These are phyloP conservation scores for Fusarium begoniae DNA, from an alignment of 2,329 filamentous ascomycete genomes.

Conservation along the genomic window DNA sequence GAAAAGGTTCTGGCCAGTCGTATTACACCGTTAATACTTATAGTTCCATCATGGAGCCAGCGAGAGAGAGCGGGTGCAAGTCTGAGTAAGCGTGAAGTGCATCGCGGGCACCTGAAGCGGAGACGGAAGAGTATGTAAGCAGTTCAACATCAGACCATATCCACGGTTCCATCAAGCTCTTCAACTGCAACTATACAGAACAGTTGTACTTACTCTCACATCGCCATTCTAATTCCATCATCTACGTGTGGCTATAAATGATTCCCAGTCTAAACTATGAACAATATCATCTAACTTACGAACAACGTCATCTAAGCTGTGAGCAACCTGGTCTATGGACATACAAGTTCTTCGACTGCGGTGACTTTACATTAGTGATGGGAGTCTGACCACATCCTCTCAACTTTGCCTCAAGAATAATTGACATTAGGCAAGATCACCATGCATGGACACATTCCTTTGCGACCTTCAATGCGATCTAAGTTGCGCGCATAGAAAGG, in stretches of 20 bases:
- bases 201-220: accelerated
- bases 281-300: neutral
- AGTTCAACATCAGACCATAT: neutral
- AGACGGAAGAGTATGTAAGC: neutral
- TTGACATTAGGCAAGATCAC: accelerated
- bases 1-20: neutral
- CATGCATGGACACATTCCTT: neutral
- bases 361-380: accelerated
- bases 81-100: neutral
- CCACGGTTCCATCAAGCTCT: accelerated
- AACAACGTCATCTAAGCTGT: neutral
- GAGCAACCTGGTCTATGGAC: neutral
- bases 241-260: too few species aligned
- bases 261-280: neutral
- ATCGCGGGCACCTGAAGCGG: neutral
- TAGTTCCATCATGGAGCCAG: neutral
- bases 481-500: neutral
- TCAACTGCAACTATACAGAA: too few species aligned
- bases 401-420: accelerated
- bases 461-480: neutral
- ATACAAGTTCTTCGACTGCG: too few species aligned
- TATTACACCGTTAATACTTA: neutral
- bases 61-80: neutral
- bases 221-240: accelerated
- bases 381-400: accelerated